phyloP scores from a whole-genome alignment of 2,329 filamentous ascomycete genomes.

The Diaporthe sp. region DNA sequence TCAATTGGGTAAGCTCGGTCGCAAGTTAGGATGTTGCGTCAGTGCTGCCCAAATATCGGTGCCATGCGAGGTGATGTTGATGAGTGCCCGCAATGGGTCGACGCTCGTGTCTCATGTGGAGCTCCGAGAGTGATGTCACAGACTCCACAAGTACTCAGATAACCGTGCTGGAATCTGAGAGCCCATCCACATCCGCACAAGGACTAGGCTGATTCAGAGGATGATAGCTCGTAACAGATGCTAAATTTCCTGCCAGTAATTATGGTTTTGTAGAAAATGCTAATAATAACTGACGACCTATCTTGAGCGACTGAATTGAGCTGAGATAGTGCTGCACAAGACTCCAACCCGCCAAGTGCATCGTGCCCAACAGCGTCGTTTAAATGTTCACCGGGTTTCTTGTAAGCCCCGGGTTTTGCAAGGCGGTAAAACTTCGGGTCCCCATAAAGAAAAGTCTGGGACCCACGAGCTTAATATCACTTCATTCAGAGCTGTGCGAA shows the following conservation, averaged over 20 bases:
- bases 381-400: not conserved
- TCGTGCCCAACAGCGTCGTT: not conserved
- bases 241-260: no score
- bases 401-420: not conserved
- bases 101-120: not conserved
- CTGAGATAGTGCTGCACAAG: not conserved
- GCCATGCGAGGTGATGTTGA: not conserved
- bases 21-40: not conserved
- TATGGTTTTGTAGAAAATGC: accelerated
- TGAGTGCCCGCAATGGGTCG: not conserved
- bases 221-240: not conserved
- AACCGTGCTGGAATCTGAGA: not conserved
- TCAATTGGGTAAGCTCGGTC: not conserved
- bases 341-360: not conserved
- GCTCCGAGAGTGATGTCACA: conserved; percentile 5
- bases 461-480: conserved; percentile 9
- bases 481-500: not conserved
- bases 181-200: not conserved
- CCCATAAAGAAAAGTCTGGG: no score
- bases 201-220: accelerated
- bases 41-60: not conserved
- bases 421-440: not conserved
- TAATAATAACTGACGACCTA: accelerated
- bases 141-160: conserved; percentile 14
- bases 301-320: no score